Evolutionary conservation across 2,329 filamentous ascomycete genomes (phyloP).

Genomic region (Cercospora brassicicola): DNA sequence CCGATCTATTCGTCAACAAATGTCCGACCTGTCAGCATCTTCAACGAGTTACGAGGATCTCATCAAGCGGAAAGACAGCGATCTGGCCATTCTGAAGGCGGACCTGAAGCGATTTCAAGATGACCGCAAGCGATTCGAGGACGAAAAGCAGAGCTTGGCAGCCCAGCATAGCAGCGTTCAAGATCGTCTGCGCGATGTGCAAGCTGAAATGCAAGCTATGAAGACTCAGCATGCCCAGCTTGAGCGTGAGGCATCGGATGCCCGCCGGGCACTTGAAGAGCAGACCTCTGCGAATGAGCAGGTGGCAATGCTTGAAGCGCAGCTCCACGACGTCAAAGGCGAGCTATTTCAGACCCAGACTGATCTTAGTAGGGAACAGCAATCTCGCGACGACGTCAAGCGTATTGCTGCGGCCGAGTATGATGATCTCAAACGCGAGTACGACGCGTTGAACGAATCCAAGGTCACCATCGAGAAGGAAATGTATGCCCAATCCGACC

Average conservation of each 20-base stretch:
- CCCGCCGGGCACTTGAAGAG: slow-evolving; percentile 80
- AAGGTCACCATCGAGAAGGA: slow-evolving; percentile 99
- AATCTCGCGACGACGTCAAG: slow-evolving; percentile 91
- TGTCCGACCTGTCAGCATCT: slow-evolving; percentile 82
- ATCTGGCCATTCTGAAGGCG: slow-evolving; percentile 77
- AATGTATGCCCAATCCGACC: slow-evolving; percentile 92
- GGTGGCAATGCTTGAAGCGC: slow-evolving; percentile 80
- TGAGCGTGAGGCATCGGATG: slow-evolving; percentile 84
- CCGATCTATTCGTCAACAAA: slow-evolving; percentile 75
- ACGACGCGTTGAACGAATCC: slow-evolving; percentile 80
- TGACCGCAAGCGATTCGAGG: slow-evolving; percentile 74
- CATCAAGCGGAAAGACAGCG: slow-evolving; percentile 89
- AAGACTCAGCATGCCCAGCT: slow-evolving; percentile 80
- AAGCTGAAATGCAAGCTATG: slow-evolving; percentile 84
- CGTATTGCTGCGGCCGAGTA: slow-evolving; percentile 88
- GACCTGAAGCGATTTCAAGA: slow-evolving; percentile 82
- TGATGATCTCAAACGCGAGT: slow-evolving; percentile 78
- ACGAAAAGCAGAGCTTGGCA: slow-evolving; percentile 70
- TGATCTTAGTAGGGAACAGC: slow-evolving; percentile 85
- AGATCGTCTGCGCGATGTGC: slow-evolving; percentile 74
- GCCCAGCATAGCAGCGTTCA: slow-evolving; percentile 78
- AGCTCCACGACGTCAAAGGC: slow-evolving; percentile 82
- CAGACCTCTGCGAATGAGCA: slow-evolving; percentile 88
- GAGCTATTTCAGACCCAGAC: slow-evolving; percentile 82
- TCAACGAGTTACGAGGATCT: slow-evolving; percentile 95